These are phyloP conservation scores for Neophaeococcomyces aloes DNA, from an alignment of 2,329 filamentous ascomycete genomes.

Conservation along the genomic window DNA sequence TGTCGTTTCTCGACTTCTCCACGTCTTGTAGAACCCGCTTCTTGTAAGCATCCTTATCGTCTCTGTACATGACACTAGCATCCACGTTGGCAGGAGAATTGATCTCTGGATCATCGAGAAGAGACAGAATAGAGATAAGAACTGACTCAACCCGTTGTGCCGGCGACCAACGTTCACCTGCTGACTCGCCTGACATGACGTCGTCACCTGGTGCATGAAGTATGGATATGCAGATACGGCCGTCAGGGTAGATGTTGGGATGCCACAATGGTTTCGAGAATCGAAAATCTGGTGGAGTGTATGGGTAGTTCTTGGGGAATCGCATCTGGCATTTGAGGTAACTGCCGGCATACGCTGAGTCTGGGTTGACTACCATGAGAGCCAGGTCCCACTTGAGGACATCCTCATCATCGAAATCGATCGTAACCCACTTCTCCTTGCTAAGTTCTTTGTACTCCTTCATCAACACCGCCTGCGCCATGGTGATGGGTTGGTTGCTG, in stretches of 20 bases:
- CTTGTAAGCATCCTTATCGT: constrained; percentile 60
- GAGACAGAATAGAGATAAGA: constrained; percentile 77
- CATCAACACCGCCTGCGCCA: constrained; percentile 74
- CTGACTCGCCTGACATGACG: constrained; percentile 78
- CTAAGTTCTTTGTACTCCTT: constrained; percentile 71
- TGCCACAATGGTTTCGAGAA: constrained; percentile 75
- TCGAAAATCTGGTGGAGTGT: constrained; percentile 77
- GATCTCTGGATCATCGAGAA: constrained; percentile 89
- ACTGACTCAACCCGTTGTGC: constrained; percentile 92
- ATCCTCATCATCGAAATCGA: constrained; percentile 72
- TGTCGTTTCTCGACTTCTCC: constrained; percentile 63
- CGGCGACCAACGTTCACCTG: constrained; percentile 87
- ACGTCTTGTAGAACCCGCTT: constrained; percentile 58
- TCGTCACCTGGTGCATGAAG: constrained; percentile 88
- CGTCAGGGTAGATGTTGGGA: constrained; percentile 87
- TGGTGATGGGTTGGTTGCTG: constrained; percentile 16
- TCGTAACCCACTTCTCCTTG: constrained; percentile 89
- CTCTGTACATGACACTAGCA: constrained; percentile 74
- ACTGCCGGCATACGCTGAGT: constrained; percentile 82
- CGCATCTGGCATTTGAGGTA: constrained; percentile 86
- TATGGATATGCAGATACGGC: constrained; percentile 91
- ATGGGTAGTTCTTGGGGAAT: constrained; percentile 83
- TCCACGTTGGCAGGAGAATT: constrained; percentile 92
- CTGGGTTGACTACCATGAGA: constrained; percentile 83
- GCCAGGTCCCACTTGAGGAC: constrained; percentile 80